These are phyloP conservation scores for Amylostereum areolatum DNA, from an alignment of 1,284 basidiomycete genomes.

Conservation along the genomic window DNA sequence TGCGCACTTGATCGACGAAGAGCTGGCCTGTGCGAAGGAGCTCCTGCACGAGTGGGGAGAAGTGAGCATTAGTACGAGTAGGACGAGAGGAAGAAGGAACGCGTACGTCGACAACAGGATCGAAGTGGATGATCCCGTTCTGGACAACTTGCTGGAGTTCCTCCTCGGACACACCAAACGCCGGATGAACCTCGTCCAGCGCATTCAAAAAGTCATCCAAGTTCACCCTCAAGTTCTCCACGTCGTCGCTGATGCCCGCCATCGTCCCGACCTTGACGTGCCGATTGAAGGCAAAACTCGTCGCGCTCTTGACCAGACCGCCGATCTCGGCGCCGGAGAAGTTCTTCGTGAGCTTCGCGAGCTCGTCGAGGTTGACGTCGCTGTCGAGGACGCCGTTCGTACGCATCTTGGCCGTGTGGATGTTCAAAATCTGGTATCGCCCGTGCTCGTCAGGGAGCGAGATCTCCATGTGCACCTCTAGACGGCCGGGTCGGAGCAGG, in stretches of 20 bases:
- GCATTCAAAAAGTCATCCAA: conserved; percentile 87
- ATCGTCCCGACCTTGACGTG: conserved; percentile 97
- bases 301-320: conserved; percentile 96
- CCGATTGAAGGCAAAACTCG: conserved; percentile 95
- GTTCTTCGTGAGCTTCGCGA: conserved; percentile 90
- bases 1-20: conserved; percentile 93
- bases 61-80: conserved; percentile 9
- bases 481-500: conserved; percentile 92
- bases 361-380: conserved; percentile 83
- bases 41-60: conserved; percentile 55
- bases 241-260: conserved; percentile 93
- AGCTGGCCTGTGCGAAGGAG: conserved; percentile 88
- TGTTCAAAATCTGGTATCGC: conserved; percentile 89
- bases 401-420: conserved; percentile 95
- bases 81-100: conserved; percentile 24
- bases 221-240: conserved; percentile 90
- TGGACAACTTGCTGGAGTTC: conserved; percentile 92
- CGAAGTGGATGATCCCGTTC: conserved; percentile 96
- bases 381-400: conserved; percentile 85
- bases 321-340: conserved; percentile 97
- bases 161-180: conserved; percentile 97
- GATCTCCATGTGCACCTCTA: conserved; percentile 99
- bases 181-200: conserved; percentile 92
- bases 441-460: conserved; percentile 94
- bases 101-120: conserved; percentile 66